Evolutionary conservation across 768 basidiomycete species (phyloP).

Genomic region (Psilocybe sp.): DNA sequence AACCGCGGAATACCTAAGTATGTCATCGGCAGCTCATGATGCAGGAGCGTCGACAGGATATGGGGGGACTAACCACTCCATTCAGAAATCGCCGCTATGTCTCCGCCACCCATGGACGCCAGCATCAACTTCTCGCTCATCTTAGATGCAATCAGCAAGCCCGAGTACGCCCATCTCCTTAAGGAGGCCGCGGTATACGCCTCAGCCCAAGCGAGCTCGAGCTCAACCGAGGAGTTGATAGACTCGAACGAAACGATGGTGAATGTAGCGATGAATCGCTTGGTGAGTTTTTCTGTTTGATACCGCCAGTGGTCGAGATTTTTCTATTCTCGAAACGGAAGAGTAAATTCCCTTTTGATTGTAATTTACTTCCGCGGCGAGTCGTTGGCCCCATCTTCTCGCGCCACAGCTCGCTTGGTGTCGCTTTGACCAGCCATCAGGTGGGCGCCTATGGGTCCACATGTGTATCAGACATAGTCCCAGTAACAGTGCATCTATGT

Average conservation of each 20-base stretch:
- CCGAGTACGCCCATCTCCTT: slow-evolving; percentile 28
- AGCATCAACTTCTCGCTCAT: slow-evolving; percentile 36
- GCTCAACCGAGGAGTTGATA: slow-evolving; percentile 16
- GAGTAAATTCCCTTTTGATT: not conserved
- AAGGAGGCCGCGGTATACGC: slow-evolving; percentile 28
- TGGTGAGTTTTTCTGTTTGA: too few species aligned
- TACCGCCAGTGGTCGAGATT: not conserved
- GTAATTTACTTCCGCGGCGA: not conserved
- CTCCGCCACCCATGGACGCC: slow-evolving; percentile 25
- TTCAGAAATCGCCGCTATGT: slow-evolving; percentile 28
- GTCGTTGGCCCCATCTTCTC: too few species aligned
- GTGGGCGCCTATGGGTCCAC: too few species aligned
- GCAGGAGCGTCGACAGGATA: too few species aligned
- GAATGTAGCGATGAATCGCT: slow-evolving; percentile 26
- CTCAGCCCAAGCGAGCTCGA: slow-evolving; percentile 4
- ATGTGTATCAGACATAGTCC: too few species aligned
- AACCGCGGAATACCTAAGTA: too few species aligned
- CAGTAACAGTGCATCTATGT: too few species aligned
- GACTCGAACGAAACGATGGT: slow-evolving; percentile 3
- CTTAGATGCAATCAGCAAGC: slow-evolving; percentile 28
- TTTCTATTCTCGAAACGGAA: not conserved
- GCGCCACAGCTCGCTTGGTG: too few species aligned
- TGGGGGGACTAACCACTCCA: not conserved
- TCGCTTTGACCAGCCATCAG: too few species aligned
- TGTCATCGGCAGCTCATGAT: too few species aligned